A percentile compares a stretch with the other conserved stretches of the same genome.
Evolutionary conservation across 75 land plant species (phyloP).

Genomic region (Selaginella moellendorffii): DNA sequence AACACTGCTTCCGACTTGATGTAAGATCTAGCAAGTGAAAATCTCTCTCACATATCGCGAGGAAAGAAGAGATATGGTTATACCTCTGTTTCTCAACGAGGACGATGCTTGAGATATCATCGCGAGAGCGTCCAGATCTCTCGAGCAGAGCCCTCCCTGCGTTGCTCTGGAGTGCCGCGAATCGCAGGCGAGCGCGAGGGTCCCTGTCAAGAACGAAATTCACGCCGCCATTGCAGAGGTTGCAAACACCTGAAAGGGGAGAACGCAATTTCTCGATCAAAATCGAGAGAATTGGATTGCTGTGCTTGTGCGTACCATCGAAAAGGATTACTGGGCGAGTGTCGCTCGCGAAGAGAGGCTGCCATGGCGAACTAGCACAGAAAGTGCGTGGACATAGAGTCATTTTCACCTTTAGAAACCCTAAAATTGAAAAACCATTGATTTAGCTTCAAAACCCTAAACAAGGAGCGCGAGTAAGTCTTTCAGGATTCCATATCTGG

Average conservation of each 20-base stretch:
- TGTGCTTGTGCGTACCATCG: too few species aligned
- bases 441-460: too few species aligned
- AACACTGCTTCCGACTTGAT: slow-evolving; percentile 86
- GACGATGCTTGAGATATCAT: slow-evolving; percentile 90
- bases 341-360: slow-evolving; percentile 43
- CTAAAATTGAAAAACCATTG: too few species aligned
- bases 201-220: slow-evolving; percentile 63
- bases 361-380: not conserved
- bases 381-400: too few species aligned
- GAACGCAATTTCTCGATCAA: too few species aligned
- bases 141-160: slow-evolving; percentile 56
- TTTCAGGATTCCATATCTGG: too few species aligned
- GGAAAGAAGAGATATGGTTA: too few species aligned
- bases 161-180: slow-evolving; percentile 76
- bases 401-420: too few species aligned
- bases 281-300: too few species aligned
- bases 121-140: slow-evolving; percentile 74
- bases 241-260: slow-evolving; percentile 38
- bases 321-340: slow-evolving; percentile 70
- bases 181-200: slow-evolving; percentile 46
- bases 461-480: too few species aligned
- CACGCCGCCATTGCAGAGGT: slow-evolving; percentile 73
- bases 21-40: slow-evolving; percentile 43
- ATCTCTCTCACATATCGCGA: too few species aligned
- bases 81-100: slow-evolving; percentile 78